phyloP scores from a whole-genome alignment of 2,329 filamentous ascomycete species.

The Diaporthe humulicola region DNA sequence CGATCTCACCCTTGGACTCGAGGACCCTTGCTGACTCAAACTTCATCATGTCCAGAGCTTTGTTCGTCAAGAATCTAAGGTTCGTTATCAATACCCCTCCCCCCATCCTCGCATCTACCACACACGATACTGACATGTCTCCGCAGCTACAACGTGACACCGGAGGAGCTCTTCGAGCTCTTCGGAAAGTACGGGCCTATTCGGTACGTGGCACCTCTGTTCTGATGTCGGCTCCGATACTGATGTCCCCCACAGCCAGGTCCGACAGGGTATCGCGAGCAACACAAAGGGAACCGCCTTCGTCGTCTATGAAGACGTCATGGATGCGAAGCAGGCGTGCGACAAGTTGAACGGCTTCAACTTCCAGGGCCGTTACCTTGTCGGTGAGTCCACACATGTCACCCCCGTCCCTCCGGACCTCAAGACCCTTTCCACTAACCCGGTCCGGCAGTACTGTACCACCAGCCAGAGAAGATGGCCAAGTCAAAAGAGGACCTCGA shows the following conservation, averaged over 20 bases:
- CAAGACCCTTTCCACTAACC: conserved; percentile 27
- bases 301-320: conserved; percentile 99
- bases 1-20: conserved; percentile 4
- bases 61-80: conserved; percentile 99
- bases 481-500: conserved; percentile 95
- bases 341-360: conserved; percentile 99
- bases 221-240: conserved; percentile 14
- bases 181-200: conserved; percentile 98
- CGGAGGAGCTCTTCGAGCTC: conserved; percentile 97
- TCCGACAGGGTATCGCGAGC: conserved; percentile 96
- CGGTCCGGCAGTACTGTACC: conserved; percentile 66
- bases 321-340: conserved; percentile 98
- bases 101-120: conserved; percentile 57
- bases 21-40: conserved; percentile 44
- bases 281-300: conserved; percentile 99
- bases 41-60: conserved; percentile 75
- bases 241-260: conserved; percentile 76
- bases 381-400: conserved; percentile 75
- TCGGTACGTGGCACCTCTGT: conserved; percentile 74
- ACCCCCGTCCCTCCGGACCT: neutral
- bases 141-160: conserved; percentile 95
- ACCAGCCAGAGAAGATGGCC: conserved; percentile 76
- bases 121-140: conserved; percentile 44
- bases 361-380: conserved; percentile 99
- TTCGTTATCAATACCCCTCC: conserved; percentile 69